Evolutionary conservation across 306 rosid species (phyloP), one percentile per base, ranked within the genome.

Genomic region (Cyclanthera cordifolia): DNA sequence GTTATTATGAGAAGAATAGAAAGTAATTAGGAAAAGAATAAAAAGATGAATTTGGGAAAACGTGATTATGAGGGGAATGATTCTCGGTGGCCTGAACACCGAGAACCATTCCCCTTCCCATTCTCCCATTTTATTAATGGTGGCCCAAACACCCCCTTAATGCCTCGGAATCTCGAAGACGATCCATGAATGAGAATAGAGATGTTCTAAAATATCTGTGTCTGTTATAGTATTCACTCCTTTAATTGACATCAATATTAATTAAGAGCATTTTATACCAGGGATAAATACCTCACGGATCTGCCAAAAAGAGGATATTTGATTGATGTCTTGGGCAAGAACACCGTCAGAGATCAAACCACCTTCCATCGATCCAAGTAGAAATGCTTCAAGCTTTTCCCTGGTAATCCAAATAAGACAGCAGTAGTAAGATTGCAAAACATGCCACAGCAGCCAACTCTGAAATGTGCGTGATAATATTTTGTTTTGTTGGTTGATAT

Each of bases 361-460:
- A 77, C 69, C 85, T 83, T 89, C 96, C 95, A 89, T 79, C 46
- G 94, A 84, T 37, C 80, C 82, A 66, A 93, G 85, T 64, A 93
- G 82, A 74, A 93, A 93, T 72, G 93, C 90, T 83, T 93, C 98
- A 84, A 93, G 95, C 83, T 89, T 93, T 80, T 89, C 89, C 82
- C 98, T 93, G 83, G 72, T 41, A 66, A 70, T 64, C 74, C 68
- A 79, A 79, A 76, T 69, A 55, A 70, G 71, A 47, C 11, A 19
- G 32, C 4, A 46, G 34, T 9, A 54, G 49, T 27, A 16, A 48
- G 25, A 67, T 64, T 6, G 6, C 53, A 13, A 5, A 43, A 12
- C 48, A 60, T 37, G 4, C 9, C 27, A 61, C 16, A 37, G n/a
- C 68, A 61, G 68, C 59, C 28, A 16, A 4, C 37, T 21, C 48